Conservation (phyloP, 2,329 filamentous ascomycete genomes). For the Epichloe bromicola region DNA sequence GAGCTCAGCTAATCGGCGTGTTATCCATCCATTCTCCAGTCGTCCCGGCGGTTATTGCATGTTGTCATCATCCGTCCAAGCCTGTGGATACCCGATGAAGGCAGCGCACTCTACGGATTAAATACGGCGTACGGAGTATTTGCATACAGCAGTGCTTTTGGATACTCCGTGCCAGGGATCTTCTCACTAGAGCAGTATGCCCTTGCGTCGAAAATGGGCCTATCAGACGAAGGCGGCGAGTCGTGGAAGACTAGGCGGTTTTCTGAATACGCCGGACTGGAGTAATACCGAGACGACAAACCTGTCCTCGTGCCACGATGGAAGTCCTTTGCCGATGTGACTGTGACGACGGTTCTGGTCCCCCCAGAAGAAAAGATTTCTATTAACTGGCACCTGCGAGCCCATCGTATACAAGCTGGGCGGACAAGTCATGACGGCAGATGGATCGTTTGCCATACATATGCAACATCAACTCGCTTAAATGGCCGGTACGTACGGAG, state of each 20-base stretch:
- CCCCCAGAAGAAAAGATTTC: conserved; percentile 44
- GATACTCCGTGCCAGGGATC: conserved; percentile 62
- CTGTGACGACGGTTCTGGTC: conserved; percentile 44
- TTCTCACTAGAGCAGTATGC: conserved; percentile 42
- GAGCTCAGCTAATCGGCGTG: too few species aligned
- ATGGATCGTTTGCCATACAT: conserved; percentile 62
- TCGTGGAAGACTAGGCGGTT: conserved; percentile 65
- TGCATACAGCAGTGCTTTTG: conserved; percentile 64
- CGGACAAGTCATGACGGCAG: conserved; percentile 54
- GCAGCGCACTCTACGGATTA: conserved; percentile 70
- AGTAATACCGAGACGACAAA: conserved; percentile 33
- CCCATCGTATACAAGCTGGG: conserved; percentile 46
- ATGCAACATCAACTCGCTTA: conserved; percentile 33
- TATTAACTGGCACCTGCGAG: conserved; percentile 59
- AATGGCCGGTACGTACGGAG: conserved; percentile 40
- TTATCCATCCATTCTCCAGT: conserved; percentile 20
- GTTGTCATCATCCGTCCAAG: conserved; percentile 47
- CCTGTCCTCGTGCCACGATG: neutral
- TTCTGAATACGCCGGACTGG: conserved; percentile 50
- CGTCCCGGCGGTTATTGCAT: conserved; percentile 63
- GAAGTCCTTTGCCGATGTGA: neutral
- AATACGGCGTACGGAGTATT: conserved; percentile 71
- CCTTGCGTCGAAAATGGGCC: conserved; percentile 48
- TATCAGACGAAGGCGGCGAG: conserved; percentile 49
- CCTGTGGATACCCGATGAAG: conserved; percentile 73